Evolutionary conservation across 2,329 filamentous ascomycete species (phyloP).

Genomic region (Parafenestella ontariensis): DNA sequence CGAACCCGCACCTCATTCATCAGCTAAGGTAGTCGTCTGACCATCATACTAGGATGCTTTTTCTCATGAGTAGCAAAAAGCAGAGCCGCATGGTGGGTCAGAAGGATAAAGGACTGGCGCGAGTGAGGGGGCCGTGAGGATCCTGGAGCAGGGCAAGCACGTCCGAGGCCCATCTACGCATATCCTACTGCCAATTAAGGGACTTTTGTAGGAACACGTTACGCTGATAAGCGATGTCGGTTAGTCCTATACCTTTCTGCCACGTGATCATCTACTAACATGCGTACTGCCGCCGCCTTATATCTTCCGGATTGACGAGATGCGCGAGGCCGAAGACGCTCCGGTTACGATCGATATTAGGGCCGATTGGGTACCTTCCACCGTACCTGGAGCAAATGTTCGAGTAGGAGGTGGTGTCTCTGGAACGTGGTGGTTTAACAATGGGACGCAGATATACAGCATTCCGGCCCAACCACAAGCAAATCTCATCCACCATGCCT

Average conservation of each 20-base stretch:
- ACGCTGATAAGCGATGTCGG: slow-evolving; percentile 24
- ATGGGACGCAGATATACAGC: slow-evolving; percentile 15
- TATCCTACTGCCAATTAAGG: neutral
- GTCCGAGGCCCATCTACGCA: slow-evolving; percentile 14
- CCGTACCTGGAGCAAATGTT: slow-evolving; percentile 11
- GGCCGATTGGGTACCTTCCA: too few relatives aligned
- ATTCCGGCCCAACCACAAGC: too few relatives aligned
- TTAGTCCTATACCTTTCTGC: slow-evolving; percentile 7
- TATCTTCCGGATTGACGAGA: slow-evolving; percentile 38
- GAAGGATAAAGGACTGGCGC: slow-evolving; percentile 35
- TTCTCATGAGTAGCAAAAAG: slow-evolving; percentile 10
- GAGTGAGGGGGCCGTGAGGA: slow-evolving; percentile 11
- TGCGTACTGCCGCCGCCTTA: slow-evolving; percentile 19
- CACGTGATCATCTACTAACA: neutral
- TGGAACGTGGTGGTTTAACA: slow-evolving; percentile 22
- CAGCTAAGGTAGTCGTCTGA: slow-evolving; percentile 36
- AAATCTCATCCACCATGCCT: too few relatives aligned
- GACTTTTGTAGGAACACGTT: neutral
- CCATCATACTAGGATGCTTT: slow-evolving; percentile 19
- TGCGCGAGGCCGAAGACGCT: slow-evolving; percentile 17
- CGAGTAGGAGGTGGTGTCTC: slow-evolving; percentile 11
- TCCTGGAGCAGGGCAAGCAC: slow-evolving; percentile 13
- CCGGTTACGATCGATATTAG: too few relatives aligned
- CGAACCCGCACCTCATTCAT: slow-evolving; percentile 18
- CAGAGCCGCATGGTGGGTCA: slow-evolving; percentile 42